phyloP scores from a whole-genome alignment of 1,139 yeast species.

The Kodamaea ohmeri region DNA sequence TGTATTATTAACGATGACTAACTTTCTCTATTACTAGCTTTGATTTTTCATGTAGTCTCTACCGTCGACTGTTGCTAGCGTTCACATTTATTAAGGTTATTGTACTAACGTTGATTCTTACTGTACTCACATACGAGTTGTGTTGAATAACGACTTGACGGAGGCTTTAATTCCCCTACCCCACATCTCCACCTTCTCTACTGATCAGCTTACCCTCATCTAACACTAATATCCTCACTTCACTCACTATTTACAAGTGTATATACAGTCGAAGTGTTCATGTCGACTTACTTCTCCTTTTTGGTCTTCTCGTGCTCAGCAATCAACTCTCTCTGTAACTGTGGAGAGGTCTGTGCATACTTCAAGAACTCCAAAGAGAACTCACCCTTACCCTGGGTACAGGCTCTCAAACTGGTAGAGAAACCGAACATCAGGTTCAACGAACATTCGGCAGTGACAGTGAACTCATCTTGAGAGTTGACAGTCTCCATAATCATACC shows the following conservation, averaged over 20 bases:
- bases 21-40: too few relatives aligned
- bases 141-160: too few relatives aligned
- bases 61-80: too few relatives aligned
- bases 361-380: conserved; percentile 92
- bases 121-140: too few relatives aligned
- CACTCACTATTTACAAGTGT: background rate
- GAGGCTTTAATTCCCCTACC: too few relatives aligned
- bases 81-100: too few relatives aligned
- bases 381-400: conserved; percentile 98
- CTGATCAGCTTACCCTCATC: too few relatives aligned
- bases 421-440: conserved; percentile 95
- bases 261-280: background rate
- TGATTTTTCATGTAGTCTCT: too few relatives aligned
- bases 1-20: too few relatives aligned
- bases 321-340: conserved; percentile 84
- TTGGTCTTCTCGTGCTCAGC: conserved; percentile 63
- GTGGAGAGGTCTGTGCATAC: conserved; percentile 88
- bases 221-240: background rate
- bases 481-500: conserved; percentile 94
- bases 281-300: conserved; percentile 12
- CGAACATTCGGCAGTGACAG: conserved; percentile 90
- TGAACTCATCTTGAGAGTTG: conserved; percentile 91
- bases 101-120: too few relatives aligned
- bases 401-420: conserved; percentile 92
- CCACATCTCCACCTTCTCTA: too few relatives aligned